phyloP scores from a whole-genome alignment of 23 red algal species.

The Gracilaria vermiculophylla region DNA sequence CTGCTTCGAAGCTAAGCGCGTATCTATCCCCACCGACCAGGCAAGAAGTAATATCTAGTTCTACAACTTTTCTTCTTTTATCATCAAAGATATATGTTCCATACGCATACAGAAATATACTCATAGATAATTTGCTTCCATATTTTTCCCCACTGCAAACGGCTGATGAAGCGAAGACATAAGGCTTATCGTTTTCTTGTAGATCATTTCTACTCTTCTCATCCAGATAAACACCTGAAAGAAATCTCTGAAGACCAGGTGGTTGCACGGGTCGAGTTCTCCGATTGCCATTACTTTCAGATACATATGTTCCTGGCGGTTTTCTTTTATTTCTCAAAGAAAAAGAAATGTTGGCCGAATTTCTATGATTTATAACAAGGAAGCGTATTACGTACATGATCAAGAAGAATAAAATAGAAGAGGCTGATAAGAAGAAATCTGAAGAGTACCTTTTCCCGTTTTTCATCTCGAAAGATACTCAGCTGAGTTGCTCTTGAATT shows the following conservation, averaged over 20 bases:
- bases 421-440: too few relatives aligned
- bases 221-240: not conserved
- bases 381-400: too few relatives aligned
- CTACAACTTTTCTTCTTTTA: not conserved
- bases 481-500: too few relatives aligned
- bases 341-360: too few relatives aligned
- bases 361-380: too few relatives aligned
- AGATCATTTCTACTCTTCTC: not conserved
- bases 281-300: too few relatives aligned
- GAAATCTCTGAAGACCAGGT: not conserved
- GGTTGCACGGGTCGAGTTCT: too few relatives aligned
- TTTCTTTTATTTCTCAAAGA: too few relatives aligned
- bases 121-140: not conserved
- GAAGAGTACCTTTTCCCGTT: too few relatives aligned
- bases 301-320: too few relatives aligned
- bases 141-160: not conserved
- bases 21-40: not conserved
- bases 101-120: slow-evolving; percentile 22
- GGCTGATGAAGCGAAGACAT: not conserved
- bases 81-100: slow-evolving; percentile 7
- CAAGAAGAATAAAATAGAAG: too few relatives aligned
- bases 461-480: too few relatives aligned
- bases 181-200: not conserved
- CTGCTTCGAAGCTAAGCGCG: not conserved
- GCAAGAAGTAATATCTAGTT: slow-evolving; percentile 26